phyloP scores from a whole-genome alignment of 345 rosid species.

The Camelina sativa region DNA sequence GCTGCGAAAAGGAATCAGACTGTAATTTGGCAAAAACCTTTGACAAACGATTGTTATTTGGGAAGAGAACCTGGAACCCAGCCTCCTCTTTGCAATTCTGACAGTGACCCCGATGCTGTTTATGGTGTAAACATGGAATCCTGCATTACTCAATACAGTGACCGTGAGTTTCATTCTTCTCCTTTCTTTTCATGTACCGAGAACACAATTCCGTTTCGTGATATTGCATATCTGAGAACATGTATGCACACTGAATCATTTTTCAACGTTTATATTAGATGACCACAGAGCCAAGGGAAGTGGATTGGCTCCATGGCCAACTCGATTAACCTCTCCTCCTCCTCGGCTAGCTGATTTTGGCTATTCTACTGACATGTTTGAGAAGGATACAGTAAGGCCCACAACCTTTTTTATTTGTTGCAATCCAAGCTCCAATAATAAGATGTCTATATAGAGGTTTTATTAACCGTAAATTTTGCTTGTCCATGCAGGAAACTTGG shows the following conservation, averaged over 20 bases:
- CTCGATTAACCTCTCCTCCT: slow-evolving; percentile 81
- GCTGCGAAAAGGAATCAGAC: slow-evolving; percentile 94
- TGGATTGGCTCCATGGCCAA: slow-evolving; percentile 98
- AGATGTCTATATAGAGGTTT: not conserved
- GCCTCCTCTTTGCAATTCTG: slow-evolving; percentile 91
- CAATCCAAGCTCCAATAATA: not conserved
- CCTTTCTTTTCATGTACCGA: not conserved
- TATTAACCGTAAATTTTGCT: slow-evolving; percentile 7
- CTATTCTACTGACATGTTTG: slow-evolving; percentile 80
- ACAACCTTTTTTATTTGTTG: not conserved
- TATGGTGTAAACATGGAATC: slow-evolving; percentile 91
- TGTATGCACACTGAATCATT: slow-evolving; percentile 15
- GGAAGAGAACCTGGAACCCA: slow-evolving; percentile 79
- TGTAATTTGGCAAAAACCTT: slow-evolving; percentile 94
- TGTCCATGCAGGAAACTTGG: slow-evolving; percentile 70
- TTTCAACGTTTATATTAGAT: slow-evolving; percentile 50
- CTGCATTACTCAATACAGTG: slow-evolving; percentile 83
- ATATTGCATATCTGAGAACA: slow-evolving; percentile 4
- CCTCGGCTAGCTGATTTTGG: slow-evolving; percentile 94
- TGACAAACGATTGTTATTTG: slow-evolving; percentile 88
- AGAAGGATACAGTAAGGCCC: slow-evolving; percentile 73
- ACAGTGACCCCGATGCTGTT: slow-evolving; percentile 87
- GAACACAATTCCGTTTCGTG: not conserved
- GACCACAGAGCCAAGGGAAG: slow-evolving; percentile 79
- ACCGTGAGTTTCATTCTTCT: slow-evolving; percentile 60